Percentiles rank a stretch among this genome's conserved stretches.
phyloP scores from a whole-genome alignment of 2,329 filamentous ascomycete species.

The Chrysosporium queenslandicum region DNA sequence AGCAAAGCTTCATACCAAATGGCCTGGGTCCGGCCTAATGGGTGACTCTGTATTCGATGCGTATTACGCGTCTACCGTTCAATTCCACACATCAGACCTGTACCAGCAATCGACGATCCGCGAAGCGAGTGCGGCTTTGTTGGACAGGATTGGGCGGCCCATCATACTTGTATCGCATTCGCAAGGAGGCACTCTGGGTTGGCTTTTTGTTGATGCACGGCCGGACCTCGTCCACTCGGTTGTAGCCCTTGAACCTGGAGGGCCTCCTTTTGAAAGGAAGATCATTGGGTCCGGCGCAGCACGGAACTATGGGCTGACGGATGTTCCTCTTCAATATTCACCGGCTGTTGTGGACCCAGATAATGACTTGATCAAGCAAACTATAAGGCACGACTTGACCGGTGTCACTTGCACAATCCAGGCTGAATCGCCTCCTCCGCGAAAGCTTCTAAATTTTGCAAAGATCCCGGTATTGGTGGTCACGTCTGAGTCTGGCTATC shows the following conservation, averaged over 20 bases:
- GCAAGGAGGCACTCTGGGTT: slow-evolving; percentile 37
- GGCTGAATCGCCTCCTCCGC: slow-evolving; percentile 25
- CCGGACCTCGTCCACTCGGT: slow-evolving; percentile 42
- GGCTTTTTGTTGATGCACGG: slow-evolving; percentile 41
- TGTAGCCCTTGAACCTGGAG: slow-evolving; percentile 45
- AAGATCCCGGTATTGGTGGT: slow-evolving; percentile 42
- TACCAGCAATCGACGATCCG: slow-evolving; percentile 26
- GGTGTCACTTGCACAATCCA: slow-evolving; percentile 31
- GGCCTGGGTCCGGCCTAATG: slow-evolving; percentile 29
- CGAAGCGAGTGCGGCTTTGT: slow-evolving; percentile 28
- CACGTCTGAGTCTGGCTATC: slow-evolving; percentile 46
- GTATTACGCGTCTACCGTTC: slow-evolving; percentile 31
- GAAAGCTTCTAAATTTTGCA: slow-evolving; percentile 41
- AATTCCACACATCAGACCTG: slow-evolving; percentile 26
- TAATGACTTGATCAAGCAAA: slow-evolving; percentile 25
- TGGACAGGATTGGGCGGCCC: slow-evolving; percentile 21
- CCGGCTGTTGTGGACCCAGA: slow-evolving; percentile 35
- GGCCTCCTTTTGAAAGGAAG: slow-evolving; percentile 43
- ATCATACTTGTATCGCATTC: slow-evolving; percentile 40
- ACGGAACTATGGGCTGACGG: slow-evolving; percentile 38
- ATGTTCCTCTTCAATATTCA: slow-evolving; percentile 40
- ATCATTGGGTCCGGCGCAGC: slow-evolving; percentile 28
- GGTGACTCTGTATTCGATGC: slow-evolving; percentile 25
- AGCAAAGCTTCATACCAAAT: slow-evolving; percentile 32
- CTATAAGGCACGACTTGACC: slow-evolving; percentile 14